Evolutionary conservation across 495 filamentous ascomycete species (phyloP), one percentile per base, ranked within the genome.

Genomic region (Aspergillus mulundensis): DNA sequence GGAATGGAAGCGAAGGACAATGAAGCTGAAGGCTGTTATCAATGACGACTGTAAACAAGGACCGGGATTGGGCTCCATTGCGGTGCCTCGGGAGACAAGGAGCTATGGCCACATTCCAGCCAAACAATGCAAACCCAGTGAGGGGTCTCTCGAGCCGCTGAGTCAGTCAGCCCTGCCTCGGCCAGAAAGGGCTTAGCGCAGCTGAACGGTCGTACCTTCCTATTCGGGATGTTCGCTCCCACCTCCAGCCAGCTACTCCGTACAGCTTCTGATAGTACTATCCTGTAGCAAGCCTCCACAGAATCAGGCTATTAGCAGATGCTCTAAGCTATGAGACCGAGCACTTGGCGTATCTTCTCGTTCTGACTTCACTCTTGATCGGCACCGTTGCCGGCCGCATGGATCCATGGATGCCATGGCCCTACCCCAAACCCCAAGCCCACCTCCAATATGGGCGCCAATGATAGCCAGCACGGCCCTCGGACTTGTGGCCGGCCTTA

Each of bases 401-500:
- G 14, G n/a, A 24, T n/a, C 25, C 53, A 34, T 42, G 20, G 47
- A 40, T 53, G 18, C 20, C 30, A 39, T 32, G 49, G 43, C 15
- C 18, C 49, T 18, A 53, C 28, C 10, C 32, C 21, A 30, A 36
- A 48, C 38, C 38, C 20, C 24, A 49, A 40, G 8, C 32, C 23
- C 25, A 41, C 30, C 18, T 38, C 20, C 21, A 28, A 7, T n/a
- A 25, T 5, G 15, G 24, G 40, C 16, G 11, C 54, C 47, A 57
- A 51, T 57, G 28, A 39, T 45, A 49, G 19, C 7, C 4, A 52
- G 15, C 14, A 38, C 7, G 15, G 21, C 11, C 12, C 28, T 50
- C 48, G 34, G 48, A 24, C 48, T 32, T n/a, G 34, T 53, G 15
- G 24, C 58, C 58, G 58, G 50, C 46, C 40, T 59, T 32, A 46